phyloP scores from a whole-genome alignment of 2,329 filamentous ascomycete species.

The Aspergillus sp. region DNA sequence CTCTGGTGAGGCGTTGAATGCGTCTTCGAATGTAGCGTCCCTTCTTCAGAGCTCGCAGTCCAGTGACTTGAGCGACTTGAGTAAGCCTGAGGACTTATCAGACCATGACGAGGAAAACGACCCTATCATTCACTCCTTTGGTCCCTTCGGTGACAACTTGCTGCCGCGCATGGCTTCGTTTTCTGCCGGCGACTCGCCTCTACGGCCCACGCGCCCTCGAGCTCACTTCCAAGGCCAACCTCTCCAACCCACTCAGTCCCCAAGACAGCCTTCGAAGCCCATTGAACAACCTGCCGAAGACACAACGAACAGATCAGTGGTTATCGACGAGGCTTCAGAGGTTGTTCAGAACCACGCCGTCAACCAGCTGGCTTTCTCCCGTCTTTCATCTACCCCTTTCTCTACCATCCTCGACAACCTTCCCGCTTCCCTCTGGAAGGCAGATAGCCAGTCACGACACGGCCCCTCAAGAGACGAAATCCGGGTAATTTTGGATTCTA shows the following conservation, averaged over 20 bases:
- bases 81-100: constrained; percentile 63
- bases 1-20: constrained; percentile 23
- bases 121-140: constrained; percentile 87
- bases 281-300: constrained; percentile 14
- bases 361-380: constrained; percentile 94
- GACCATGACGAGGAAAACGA: constrained; percentile 93
- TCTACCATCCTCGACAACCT: constrained; percentile 87
- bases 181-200: constrained; percentile 64
- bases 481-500: constrained; percentile 69
- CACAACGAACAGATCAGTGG: constrained; percentile 19
- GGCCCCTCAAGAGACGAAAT: constrained; percentile 63
- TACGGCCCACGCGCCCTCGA: constrained; percentile 39
- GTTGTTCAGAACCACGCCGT: constrained; percentile 74
- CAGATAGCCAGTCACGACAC: constrained; percentile 44
- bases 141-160: constrained; percentile 82
- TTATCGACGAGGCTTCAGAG: constrained; percentile 28
- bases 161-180: constrained; percentile 80
- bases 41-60: constrained; percentile 34
- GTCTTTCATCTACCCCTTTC: constrained; percentile 85
- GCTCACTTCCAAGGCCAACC: constrained; percentile 30
- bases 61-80: constrained; percentile 34
- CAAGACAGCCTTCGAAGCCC: constrained; percentile 26
- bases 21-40: constrained; percentile 31
- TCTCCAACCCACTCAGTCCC: constrained; percentile 34
- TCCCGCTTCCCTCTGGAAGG: constrained; percentile 61